Evolutionary conservation across 352 stramenopile genomes (phyloP), one percentile per base, ranked within the genome.

Genomic region (Phytophthora sojae): DNA sequence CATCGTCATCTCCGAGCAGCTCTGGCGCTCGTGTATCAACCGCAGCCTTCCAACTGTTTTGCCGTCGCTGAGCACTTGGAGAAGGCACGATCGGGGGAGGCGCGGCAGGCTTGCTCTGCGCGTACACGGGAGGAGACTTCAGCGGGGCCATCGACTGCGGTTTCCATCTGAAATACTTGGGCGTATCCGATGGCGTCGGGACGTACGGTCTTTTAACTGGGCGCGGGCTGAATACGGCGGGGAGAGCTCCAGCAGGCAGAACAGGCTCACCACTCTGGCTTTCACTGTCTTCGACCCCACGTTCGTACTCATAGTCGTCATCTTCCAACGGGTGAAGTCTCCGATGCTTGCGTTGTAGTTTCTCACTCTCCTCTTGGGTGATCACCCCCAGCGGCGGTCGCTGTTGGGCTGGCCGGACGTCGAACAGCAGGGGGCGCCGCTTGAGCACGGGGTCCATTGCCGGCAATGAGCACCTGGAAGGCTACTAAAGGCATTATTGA

Each of bases 111-210:
- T 73, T 77, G 42, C 19, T 35, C 42, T 66, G 53, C 3, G 50
- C 45, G 42, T 52, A 57, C 17, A 49, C 5, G 37, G 19, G 45
- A 23, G 26, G n/a, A 19, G 69, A 23, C 39, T 76, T 73, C 5
- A 57, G 42, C 30, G 61, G 35, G 23, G 6, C 21, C 52, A 65
- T 58, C 17, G 42, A 39, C 9, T 81, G 69, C 3, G 67, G 76
- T 32, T 88, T 90, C 85, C 81, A 92, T 19, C 82, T 78, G 58
- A 91, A 92, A 62, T 92, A 92, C 55, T 82, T 71, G 0, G 83
- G 85, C 0, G 83, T 91, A 29, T 82, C 79, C 6, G 81, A 77
- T 9, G 85, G 82, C 1, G 55, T 75, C 9, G 77, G 65, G 1
- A 81, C 49, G 66, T 88, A 91, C 4, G 42, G 29, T 6, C 32